Percentiles rank a stretch among this genome's conserved stretches.
phyloP scores from a whole-genome alignment of 2,329 filamentous ascomycete genomes.

The Lizonia empirigonia region DNA sequence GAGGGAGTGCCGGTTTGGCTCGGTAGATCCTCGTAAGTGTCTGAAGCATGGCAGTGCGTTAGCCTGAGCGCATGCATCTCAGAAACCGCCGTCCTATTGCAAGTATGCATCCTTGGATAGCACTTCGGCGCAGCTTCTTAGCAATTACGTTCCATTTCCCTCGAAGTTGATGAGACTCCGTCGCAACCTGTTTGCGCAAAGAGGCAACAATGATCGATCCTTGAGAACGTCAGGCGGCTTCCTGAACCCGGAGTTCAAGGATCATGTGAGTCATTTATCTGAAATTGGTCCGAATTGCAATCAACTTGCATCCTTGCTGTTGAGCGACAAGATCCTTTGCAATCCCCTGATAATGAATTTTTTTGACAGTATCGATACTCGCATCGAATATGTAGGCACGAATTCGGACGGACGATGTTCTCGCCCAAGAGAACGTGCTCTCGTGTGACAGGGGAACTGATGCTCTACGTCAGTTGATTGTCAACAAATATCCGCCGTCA shows the following conservation, averaged over 20 bases:
- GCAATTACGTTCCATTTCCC: neutral
- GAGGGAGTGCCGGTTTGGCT: conserved; percentile 1
- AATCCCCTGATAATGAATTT: too few relatives aligned
- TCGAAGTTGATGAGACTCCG: neutral
- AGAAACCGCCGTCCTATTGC: neutral
- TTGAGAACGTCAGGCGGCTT: neutral
- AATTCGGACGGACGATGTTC: too few relatives aligned
- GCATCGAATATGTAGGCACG: too few relatives aligned
- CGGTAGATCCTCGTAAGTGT: conserved; percentile 2
- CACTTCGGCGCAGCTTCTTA: neutral
- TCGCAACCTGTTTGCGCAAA: neutral
- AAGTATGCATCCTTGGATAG: conserved; percentile 2
- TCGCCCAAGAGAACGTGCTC: too few relatives aligned
- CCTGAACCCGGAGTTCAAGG: neutral
- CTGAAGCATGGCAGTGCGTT: neutral
- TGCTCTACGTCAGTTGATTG: too few relatives aligned
- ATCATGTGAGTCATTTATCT: too few relatives aligned
- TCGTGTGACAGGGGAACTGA: too few relatives aligned
- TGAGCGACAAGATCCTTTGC: too few relatives aligned
- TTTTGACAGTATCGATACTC: too few relatives aligned
- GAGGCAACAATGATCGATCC: neutral
- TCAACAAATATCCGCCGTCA: too few relatives aligned
- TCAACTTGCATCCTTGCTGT: too few relatives aligned
- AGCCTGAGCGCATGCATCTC: neutral
- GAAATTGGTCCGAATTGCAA: too few relatives aligned